phyloP scores from a whole-genome alignment of 2,329 filamentous ascomycete species.

The Aspergillus sp. region DNA sequence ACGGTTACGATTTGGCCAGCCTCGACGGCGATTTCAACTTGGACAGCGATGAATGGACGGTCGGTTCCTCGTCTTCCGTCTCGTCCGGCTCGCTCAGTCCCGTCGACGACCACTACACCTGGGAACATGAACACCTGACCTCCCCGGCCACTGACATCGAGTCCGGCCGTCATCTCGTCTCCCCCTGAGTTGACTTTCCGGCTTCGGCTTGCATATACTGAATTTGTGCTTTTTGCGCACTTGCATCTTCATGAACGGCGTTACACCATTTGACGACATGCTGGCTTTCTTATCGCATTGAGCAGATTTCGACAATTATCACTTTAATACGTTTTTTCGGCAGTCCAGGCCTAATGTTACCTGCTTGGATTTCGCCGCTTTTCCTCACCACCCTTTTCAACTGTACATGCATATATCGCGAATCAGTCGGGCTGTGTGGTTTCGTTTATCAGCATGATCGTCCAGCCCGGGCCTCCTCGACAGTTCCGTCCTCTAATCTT shows the following conservation, averaged over 20 bases:
- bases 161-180: constrained; percentile 33
- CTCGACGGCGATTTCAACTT: constrained; percentile 57
- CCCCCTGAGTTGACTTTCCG: constrained; percentile 16
- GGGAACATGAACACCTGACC: constrained; percentile 41
- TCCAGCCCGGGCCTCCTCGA: constrained; percentile 12
- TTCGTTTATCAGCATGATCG: constrained; percentile 5
- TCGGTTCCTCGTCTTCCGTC: constrained; percentile 76
- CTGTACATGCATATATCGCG: constrained; percentile 38
- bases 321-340: constrained; percentile 34
- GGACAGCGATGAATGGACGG: constrained; percentile 86
- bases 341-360: constrained; percentile 13
- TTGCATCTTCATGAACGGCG: constrained; percentile 34
- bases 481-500: constrained; percentile 39
- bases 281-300: constrained; percentile 36
- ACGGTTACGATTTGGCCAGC: constrained; percentile 56
- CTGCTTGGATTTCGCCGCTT: constrained; percentile 8
- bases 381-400: constrained; percentile 13
- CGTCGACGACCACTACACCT: constrained; percentile 57
- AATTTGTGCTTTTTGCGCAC: constrained; percentile 20
- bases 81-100: constrained; percentile 65
- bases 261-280: constrained; percentile 38
- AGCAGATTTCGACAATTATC: constrained; percentile 39
- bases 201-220: constrained; percentile 22
- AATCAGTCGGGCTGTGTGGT: constrained; percentile 16
- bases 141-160: constrained; percentile 39